Percentiles rank a stretch among this genome's conserved stretches.
Evolutionary conservation across 2,329 filamentous ascomycete species (phyloP).

Genomic region (Claviceps spartinae): DNA sequence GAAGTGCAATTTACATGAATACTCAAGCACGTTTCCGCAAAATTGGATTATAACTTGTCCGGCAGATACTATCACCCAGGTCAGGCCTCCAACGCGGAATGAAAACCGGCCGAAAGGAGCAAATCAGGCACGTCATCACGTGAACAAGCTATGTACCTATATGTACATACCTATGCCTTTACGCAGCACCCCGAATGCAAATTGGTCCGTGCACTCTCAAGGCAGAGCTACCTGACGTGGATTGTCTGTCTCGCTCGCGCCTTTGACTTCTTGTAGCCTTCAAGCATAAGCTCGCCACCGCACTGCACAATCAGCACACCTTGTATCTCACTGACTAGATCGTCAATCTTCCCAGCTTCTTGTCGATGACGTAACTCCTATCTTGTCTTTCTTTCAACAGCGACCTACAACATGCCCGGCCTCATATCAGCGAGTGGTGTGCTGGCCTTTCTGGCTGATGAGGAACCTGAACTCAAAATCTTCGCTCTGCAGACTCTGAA

Average conservation of each 20-base stretch:
- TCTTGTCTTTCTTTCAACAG: slow-evolving; percentile 3
- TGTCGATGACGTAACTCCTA: background rate
- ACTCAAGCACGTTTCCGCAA: no score
- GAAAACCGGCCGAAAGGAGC: background rate
- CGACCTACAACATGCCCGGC: slow-evolving; percentile 57
- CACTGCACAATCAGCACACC: background rate
- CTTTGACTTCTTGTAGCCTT: background rate
- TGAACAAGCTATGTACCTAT: background rate
- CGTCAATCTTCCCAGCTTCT: background rate
- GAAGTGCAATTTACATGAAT: no score
- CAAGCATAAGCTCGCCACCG: background rate
- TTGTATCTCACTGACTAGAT: background rate
- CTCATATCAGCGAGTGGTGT: slow-evolving; percentile 90
- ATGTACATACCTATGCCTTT: background rate
- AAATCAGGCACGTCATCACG: slow-evolving; percentile 1
- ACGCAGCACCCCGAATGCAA: background rate
- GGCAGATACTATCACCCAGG: no score
- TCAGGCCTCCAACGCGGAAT: background rate
- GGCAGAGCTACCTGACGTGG: slow-evolving; percentile 35
- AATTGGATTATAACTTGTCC: no score
- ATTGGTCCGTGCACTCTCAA: slow-evolving; percentile 8
- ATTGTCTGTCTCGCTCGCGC: slow-evolving; percentile 17
- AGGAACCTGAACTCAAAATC: slow-evolving; percentile 84
- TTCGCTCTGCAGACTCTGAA: slow-evolving; percentile 94
- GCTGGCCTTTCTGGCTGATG: slow-evolving; percentile 87